A percentile compares a stretch with the other conserved stretches of the same genome.
Conservation (phyloP, 2,329 filamentous ascomycete genomes). For the Cladorrhinum sp. region DNA sequence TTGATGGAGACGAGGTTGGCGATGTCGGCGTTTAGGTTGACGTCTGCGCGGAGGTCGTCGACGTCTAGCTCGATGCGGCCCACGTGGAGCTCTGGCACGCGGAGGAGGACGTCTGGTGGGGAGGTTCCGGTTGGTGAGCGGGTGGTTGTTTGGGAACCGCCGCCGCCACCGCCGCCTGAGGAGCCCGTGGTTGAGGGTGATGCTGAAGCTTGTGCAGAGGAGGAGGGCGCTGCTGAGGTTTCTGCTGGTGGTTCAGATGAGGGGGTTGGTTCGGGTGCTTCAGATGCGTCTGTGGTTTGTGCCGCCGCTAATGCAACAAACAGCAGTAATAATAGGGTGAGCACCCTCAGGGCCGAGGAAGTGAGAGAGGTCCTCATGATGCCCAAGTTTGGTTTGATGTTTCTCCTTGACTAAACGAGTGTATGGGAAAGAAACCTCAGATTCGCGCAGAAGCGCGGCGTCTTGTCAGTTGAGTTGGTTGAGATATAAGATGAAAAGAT, state of each 20-base stretch:
- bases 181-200: slow-evolving; percentile 12
- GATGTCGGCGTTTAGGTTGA: slow-evolving; percentile 60
- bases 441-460: background rate
- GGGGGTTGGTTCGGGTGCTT: slow-evolving; percentile 24
- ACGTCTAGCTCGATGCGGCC: slow-evolving; percentile 59
- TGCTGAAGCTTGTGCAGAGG: slow-evolving; percentile 20
- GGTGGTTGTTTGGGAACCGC: slow-evolving; percentile 14
- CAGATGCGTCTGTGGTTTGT: slow-evolving; percentile 22
- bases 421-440: slow-evolving; percentile 4
- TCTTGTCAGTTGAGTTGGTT: background rate
- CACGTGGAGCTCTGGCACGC: slow-evolving; percentile 56
- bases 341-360: slow-evolving; percentile 32
- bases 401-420: slow-evolving; percentile 9
- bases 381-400: slow-evolving; percentile 6
- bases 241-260: slow-evolving; percentile 8
- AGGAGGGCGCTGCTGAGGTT: slow-evolving; percentile 17
- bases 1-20: slow-evolving; percentile 54
- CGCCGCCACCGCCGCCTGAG: slow-evolving; percentile 1
- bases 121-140: slow-evolving; percentile 27
- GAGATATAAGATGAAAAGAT: background rate
- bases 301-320: slow-evolving; percentile 30
- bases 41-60: slow-evolving; percentile 55
- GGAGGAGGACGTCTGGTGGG: slow-evolving; percentile 56
- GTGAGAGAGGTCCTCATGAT: slow-evolving; percentile 28
- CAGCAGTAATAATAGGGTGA: slow-evolving; percentile 22